Percentiles rank a stretch among this genome's conserved stretches.
phyloP scores from a whole-genome alignment of 139 green algal species.

The Nannochloris sp. region DNA sequence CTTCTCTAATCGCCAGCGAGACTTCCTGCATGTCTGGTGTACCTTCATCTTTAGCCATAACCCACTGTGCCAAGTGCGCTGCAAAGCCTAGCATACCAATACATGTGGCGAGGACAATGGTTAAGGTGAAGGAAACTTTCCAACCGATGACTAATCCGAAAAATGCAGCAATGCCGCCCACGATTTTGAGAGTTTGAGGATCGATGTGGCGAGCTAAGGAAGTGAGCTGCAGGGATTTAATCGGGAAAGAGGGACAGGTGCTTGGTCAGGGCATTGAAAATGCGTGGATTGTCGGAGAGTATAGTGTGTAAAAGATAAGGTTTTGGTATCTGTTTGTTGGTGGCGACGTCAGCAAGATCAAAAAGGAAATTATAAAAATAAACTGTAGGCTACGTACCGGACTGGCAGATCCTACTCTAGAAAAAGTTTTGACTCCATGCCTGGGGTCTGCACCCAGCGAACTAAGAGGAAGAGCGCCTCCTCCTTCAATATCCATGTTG shows the following conservation, averaged over 20 bases:
- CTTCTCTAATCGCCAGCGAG: conserved; percentile 55
- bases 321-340: neutral
- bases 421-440: neutral
- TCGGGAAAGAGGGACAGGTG: neutral
- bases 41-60: conserved; percentile 56
- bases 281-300: neutral
- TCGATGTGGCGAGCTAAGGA: neutral
- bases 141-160: too few relatives aligned
- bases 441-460: neutral
- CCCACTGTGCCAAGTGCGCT: conserved; percentile 47
- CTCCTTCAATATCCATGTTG: neutral
- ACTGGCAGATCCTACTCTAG: neutral
- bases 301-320: neutral
- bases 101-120: conserved; percentile 47
- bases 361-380: too few relatives aligned
- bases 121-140: conserved; percentile 19
- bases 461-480: neutral
- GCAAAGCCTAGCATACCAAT: conserved; percentile 44
- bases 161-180: neutral
- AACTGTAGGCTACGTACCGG: too few relatives aligned
- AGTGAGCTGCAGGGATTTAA: neutral
- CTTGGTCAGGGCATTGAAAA: neutral
- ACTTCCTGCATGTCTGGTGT: conserved; percentile 51
- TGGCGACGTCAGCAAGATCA: too few relatives aligned
- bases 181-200: neutral